These are phyloP conservation scores for Fragaria ananassa DNA, from an alignment of 306 rosid genomes.

Conservation along the genomic window DNA sequence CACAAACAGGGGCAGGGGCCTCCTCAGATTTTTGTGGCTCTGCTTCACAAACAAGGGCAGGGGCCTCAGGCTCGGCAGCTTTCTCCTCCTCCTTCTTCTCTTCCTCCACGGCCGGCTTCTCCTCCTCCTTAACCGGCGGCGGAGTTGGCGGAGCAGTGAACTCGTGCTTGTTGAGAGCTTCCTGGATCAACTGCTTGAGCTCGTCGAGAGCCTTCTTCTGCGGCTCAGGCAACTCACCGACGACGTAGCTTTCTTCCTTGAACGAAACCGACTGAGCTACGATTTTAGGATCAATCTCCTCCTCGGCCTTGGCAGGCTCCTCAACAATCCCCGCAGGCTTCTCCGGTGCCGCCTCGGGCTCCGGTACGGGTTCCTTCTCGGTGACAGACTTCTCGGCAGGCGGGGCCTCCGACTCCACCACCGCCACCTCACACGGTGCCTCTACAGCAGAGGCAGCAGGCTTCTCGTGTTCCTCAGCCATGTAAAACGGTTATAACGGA, in stretches of 20 bases:
- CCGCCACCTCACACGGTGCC: conserved; percentile 30
- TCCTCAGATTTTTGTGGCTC: conserved; percentile 8
- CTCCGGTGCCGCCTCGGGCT: conserved; percentile 11
- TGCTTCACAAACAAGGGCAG: not conserved
- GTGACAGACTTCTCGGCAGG: conserved; percentile 23
- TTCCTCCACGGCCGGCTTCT: conserved; percentile 19
- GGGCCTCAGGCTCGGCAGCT: not conserved
- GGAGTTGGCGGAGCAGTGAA: conserved; percentile 53
- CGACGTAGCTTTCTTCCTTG: conserved; percentile 88
- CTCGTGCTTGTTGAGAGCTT: conserved; percentile 68
- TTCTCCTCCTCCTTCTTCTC: conserved; percentile 11
- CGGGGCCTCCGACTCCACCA: conserved; percentile 24
- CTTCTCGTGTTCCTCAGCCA: conserved; percentile 75
- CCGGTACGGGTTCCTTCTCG: conserved; percentile 19
- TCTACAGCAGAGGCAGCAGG: conserved; percentile 37
- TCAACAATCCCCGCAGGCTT: conserved; percentile 9
- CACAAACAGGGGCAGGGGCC: not conserved
- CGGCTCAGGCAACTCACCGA: conserved; percentile 65
- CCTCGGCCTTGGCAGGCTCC: conserved; percentile 24
- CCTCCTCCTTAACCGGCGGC: conserved; percentile 37
- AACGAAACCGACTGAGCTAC: conserved; percentile 75
- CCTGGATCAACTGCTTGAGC: conserved; percentile 60
- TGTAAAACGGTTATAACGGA: not conserved
- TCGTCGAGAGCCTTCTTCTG: conserved; percentile 86
- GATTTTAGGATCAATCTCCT: conserved; percentile 23